These are phyloP conservation scores for Cercospora sesami DNA, from an alignment of 2,329 filamentous ascomycete species.

Conservation along the genomic window DNA sequence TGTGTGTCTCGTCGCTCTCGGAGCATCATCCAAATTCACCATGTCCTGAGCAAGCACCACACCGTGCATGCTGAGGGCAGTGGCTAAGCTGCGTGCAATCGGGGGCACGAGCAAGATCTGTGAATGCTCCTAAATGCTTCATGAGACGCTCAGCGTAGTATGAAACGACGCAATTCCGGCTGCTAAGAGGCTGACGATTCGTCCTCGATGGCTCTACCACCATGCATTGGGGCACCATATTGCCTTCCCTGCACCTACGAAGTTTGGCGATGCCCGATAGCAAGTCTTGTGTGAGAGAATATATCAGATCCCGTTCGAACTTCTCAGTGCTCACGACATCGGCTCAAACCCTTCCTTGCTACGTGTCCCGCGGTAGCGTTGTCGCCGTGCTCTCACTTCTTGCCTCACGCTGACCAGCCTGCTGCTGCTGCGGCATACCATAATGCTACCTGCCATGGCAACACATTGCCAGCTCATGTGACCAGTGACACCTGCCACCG, in stretches of 20 bases:
- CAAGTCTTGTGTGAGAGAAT: neutral
- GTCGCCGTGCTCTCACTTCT: neutral
- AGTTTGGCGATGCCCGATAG: neutral
- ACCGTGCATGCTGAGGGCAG: neutral
- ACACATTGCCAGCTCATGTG: constrained; percentile 5
- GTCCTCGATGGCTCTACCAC: neutral
- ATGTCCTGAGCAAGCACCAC: neutral
- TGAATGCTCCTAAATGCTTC: neutral
- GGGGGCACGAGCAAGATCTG: neutral
- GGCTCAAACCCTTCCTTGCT: neutral
- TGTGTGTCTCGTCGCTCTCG: neutral
- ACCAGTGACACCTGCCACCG: constrained; percentile 3
- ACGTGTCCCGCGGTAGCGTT: neutral
- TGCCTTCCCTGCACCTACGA: neutral
- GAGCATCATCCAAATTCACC: neutral
- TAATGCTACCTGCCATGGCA: neutral
- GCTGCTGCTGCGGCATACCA: neutral
- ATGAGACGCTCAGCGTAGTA: neutral
- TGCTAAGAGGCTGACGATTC: neutral
- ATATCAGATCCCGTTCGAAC: neutral
- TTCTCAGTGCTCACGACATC: neutral
- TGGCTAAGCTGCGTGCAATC: neutral
- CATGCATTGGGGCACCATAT: neutral
- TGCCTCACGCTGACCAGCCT: neutral
- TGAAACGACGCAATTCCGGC: neutral